phyloP scores from a whole-genome alignment of 2,329 filamentous ascomycete genomes.

The Penicillium sp. region DNA sequence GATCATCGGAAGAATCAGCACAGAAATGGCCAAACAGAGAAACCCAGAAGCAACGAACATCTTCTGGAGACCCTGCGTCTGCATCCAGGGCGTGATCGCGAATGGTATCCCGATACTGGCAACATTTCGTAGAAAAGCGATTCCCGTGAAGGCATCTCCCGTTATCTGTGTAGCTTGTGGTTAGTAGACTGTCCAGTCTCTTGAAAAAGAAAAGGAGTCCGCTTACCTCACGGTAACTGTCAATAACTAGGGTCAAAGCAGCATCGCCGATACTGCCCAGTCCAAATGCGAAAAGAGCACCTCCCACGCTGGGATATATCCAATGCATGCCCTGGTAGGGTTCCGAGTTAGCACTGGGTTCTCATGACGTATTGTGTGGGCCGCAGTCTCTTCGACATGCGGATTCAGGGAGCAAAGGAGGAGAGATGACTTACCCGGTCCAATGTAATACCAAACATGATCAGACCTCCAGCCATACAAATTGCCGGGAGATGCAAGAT shows the following conservation, averaged over 20 bases:
- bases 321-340: constrained; percentile 40
- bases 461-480: constrained; percentile 38
- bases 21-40: constrained; percentile 17
- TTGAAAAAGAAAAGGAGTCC: not conserved
- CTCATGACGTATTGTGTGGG: not conserved
- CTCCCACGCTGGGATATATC: constrained; percentile 37
- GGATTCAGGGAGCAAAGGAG: not conserved
- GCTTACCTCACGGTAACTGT: constrained; percentile 32
- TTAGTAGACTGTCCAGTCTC: not conserved
- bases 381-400: not conserved
- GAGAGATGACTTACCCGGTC: constrained; percentile 23
- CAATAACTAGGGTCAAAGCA: constrained; percentile 17
- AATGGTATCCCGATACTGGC: constrained; percentile 29
- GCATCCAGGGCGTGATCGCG: constrained; percentile 27
- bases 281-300: constrained; percentile 36
- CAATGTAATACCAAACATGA: constrained; percentile 39
- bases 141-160: constrained; percentile 25
- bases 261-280: constrained; percentile 35
- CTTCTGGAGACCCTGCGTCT: constrained; percentile 17
- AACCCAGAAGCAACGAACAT: constrained; percentile 26
- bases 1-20: constrained; percentile 17
- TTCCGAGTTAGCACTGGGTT: not conserved
- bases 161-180: constrained; percentile 9
- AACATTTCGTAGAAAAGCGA: constrained; percentile 29
- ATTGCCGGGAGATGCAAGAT: constrained; percentile 32